A percentile compares a stretch with the other conserved stretches of the same genome.
These are phyloP conservation scores for Cutaneotrichosporon cavernicola DNA, from an alignment of 1,284 basidiomycete species.

Conservation along the genomic window DNA sequence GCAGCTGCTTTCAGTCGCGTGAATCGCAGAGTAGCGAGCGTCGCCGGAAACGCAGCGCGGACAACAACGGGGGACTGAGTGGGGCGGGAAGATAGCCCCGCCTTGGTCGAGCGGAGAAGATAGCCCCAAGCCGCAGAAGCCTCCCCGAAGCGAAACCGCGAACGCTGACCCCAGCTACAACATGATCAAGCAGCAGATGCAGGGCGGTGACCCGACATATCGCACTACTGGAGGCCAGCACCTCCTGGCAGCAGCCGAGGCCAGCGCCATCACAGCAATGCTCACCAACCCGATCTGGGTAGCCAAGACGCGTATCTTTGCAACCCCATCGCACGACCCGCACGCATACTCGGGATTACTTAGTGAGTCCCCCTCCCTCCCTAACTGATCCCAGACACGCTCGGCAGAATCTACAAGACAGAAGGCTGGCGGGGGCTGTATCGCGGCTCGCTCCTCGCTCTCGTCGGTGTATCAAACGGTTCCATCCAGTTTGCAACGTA, in stretches of 20 bases:
- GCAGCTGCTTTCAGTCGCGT: not conserved
- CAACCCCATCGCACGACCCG: constrained; percentile 66
- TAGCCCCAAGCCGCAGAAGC: no score
- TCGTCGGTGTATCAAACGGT: constrained; percentile 92
- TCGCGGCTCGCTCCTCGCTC: constrained; percentile 81
- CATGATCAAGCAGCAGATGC: constrained; percentile 75
- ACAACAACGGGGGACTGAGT: no score
- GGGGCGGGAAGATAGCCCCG: no score
- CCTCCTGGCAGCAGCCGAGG: constrained; percentile 87
- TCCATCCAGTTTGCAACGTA: constrained; percentile 96
- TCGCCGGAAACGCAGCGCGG: no score
- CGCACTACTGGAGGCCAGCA: constrained; percentile 73
- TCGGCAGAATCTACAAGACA: constrained; percentile 59
- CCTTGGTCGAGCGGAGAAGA: not conserved
- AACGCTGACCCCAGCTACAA: constrained; percentile 68
- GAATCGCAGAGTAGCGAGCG: not conserved
- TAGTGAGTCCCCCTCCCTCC: constrained; percentile 58
- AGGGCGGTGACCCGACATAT: constrained; percentile 49
- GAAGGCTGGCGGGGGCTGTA: constrained; percentile 83
- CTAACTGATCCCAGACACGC: constrained; percentile 11
- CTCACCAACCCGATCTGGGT: constrained; percentile 99
- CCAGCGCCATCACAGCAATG: constrained; percentile 88
- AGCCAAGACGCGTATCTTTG: constrained; percentile 96
- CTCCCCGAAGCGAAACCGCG: no score
- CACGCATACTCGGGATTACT: constrained; percentile 73